Evolutionary conservation across 139 green algal genomes (phyloP), one percentile per base, ranked within the genome.

Genomic region (Picochlorum sp.): DNA sequence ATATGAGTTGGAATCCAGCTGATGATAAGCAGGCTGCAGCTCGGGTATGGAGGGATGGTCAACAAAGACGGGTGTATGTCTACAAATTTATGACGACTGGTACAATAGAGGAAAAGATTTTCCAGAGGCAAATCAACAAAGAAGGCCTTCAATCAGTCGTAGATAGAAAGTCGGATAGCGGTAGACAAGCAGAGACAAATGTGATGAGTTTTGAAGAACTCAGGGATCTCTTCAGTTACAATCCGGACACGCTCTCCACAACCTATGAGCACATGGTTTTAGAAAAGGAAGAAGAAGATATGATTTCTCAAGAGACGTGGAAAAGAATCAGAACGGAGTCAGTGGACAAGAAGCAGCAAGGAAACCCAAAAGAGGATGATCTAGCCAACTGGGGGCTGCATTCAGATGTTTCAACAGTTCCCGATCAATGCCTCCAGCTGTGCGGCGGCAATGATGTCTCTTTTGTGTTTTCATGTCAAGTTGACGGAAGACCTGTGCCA

Each of bases 31-130:
- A 70, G 28, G 63, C 63, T 16, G 79, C 79, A 20, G 74, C 72
- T 10, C 81, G 94, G 49, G 90, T 98, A 49, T 99, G 94, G 94
- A 82, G 94, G 6, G 94, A 99, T 73, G 94, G 94, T 0, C 94
- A 99, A 78, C 85, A 87, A 72, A 96, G 95, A 83, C 82, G 81
- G 18, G 90, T 97, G 41, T 99, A 89, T 63, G 85, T 97, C 54
- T 99, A 99, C 79, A 83, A 92, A 57, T 92, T 99, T 74, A 71
- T 99, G 45, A 75, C 90, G 4, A 90, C 85, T 7, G 94, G 94
- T 49, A 92, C 84, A 20, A 96, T 99, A 60, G 94, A 99, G 68
- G 94, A 99, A 73, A 98, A 98, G 86, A 83, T 98, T 44, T 97
- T 87, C 74, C 92, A 98, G 85, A 79, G 92, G 18, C 92, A 98